Percentiles rank a stretch among this genome's conserved stretches.
phyloP scores from a whole-genome alignment of 2,329 filamentous ascomycete genomes.

The Volutella citrinella region DNA sequence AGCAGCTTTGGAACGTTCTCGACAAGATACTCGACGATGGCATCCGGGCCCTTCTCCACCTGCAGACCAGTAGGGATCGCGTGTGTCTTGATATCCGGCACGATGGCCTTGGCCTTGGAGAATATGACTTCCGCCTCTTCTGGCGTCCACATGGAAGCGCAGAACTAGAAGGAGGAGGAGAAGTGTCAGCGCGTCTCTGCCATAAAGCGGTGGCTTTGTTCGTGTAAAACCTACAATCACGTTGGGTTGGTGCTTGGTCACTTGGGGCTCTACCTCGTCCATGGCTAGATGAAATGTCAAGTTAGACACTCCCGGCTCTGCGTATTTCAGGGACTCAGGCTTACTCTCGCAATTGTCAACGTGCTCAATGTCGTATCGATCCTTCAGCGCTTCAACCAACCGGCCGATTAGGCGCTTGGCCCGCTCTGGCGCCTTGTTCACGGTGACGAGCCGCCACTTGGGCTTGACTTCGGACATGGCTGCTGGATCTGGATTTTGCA shows the following conservation, averaged over 20 bases:
- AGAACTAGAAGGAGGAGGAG: too few species aligned
- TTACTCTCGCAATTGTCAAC: conserved; percentile 60
- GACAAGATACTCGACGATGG: conserved; percentile 50
- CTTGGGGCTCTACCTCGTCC: conserved; percentile 52
- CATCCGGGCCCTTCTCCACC: conserved; percentile 50
- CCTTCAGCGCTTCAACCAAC: conserved; percentile 58
- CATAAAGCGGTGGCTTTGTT: background rate
- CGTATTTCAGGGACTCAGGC: too few species aligned
- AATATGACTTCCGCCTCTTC: conserved; percentile 46
- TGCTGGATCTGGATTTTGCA: too few species aligned
- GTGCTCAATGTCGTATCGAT: conserved; percentile 61
- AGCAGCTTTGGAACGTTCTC: conserved; percentile 34
- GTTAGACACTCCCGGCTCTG: too few species aligned
- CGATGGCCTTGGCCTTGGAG: conserved; percentile 38
- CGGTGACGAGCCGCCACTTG: conserved; percentile 62
- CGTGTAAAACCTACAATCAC: conserved; percentile 22
- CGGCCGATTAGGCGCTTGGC: conserved; percentile 61
- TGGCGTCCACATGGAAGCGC: conserved; percentile 52
- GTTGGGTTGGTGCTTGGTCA: conserved; percentile 35
- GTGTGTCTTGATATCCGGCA: conserved; percentile 47
- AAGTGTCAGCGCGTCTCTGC: too few species aligned
- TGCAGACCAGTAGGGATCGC: conserved; percentile 54
- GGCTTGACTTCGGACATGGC: conserved; percentile 28
- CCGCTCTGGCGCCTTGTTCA: conserved; percentile 65
- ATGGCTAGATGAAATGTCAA: too few species aligned